These are phyloP conservation scores for Syzygium jambos DNA, from an alignment of 345 rosid genomes.

Conservation along the genomic window DNA sequence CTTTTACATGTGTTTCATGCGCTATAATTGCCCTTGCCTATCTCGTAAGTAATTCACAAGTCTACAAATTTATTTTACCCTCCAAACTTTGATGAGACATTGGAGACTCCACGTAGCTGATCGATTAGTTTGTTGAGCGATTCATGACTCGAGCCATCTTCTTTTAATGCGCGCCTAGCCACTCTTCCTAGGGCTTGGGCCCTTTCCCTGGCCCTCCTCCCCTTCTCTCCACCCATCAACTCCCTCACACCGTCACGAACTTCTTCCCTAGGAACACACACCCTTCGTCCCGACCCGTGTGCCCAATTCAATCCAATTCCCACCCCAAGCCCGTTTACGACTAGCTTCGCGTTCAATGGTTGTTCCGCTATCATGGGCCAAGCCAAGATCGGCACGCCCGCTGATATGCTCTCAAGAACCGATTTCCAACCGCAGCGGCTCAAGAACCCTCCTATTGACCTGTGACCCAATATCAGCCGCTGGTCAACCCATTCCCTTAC, in stretches of 20 bases:
- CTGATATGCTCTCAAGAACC: slow-evolving; percentile 13
- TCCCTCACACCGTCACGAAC: slow-evolving; percentile 4
- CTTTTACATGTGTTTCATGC: not conserved
- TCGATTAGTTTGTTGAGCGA: not conserved
- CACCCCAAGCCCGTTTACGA: not conserved
- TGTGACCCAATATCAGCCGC: not conserved
- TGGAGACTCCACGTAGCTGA: not conserved
- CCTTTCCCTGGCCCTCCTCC: slow-evolving; percentile 10
- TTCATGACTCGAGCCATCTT: slow-evolving; percentile 3
- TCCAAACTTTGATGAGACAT: not conserved
- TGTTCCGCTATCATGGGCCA: slow-evolving; percentile 16
- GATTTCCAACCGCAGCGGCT: slow-evolving; percentile 21
- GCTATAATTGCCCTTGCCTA: not conserved
- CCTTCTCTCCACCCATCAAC: slow-evolving; percentile 14
- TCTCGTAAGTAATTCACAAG: not conserved
- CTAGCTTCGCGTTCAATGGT: slow-evolving; percentile 11
- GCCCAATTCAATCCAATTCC: not conserved
- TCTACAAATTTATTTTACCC: not conserved
- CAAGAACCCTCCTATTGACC: slow-evolving; percentile 3
- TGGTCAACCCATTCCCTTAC: slow-evolving; percentile 9
- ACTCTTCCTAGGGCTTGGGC: slow-evolving; percentile 4
- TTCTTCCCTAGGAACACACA: not conserved
- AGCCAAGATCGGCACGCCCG: slow-evolving; percentile 16
- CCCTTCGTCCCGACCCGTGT: not conserved
- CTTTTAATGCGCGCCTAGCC: slow-evolving; percentile 6